phyloP scores from a whole-genome alignment of 108 stramenopile genomes.

The Fistulifera pelliculosa region DNA sequence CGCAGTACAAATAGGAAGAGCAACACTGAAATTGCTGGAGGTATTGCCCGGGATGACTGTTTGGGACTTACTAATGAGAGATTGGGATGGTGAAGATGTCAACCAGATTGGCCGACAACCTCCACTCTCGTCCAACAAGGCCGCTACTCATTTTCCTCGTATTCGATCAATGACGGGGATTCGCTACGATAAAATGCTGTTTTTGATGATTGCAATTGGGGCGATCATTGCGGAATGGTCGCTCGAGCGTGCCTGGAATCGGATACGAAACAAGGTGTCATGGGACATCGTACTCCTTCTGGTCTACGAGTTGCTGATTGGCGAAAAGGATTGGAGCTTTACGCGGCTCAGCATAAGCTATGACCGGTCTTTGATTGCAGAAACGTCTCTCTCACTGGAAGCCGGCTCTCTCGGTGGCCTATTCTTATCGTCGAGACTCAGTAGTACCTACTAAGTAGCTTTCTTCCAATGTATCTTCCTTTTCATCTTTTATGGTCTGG shows the following conservation, averaged over 20 bases:
- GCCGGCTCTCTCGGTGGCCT: too few relatives aligned
- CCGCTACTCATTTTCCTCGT: constrained; percentile 79
- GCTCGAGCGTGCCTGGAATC: constrained; percentile 50
- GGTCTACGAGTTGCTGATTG: constrained; percentile 58
- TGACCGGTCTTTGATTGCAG: too few relatives aligned
- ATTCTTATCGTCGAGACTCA: too few relatives aligned
- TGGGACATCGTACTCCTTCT: constrained; percentile 52
- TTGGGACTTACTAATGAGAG: constrained; percentile 62
- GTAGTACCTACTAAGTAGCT: too few relatives aligned
- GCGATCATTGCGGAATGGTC: constrained; percentile 84
- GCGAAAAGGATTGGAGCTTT: constrained; percentile 49
- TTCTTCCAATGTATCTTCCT: too few relatives aligned
- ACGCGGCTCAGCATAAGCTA: constrained; percentile 7
- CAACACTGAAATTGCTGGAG: constrained; percentile 66
- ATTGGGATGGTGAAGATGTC: constrained; percentile 69
- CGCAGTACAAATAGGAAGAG: constrained; percentile 66
- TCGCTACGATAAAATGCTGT: constrained; percentile 85
- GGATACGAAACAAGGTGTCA: constrained; percentile 39
- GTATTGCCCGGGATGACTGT: constrained; percentile 74
- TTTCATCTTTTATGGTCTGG: too few relatives aligned
- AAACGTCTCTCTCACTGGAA: too few relatives aligned
- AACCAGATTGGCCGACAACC: constrained; percentile 86
- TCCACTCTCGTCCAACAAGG: constrained; percentile 68
- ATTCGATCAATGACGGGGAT: constrained; percentile 71
- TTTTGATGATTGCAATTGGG: constrained; percentile 95